These are phyloP conservation scores for Grosmannia clavigera DNA, from an alignment of 2,329 filamentous ascomycete species.

Conservation along the genomic window DNA sequence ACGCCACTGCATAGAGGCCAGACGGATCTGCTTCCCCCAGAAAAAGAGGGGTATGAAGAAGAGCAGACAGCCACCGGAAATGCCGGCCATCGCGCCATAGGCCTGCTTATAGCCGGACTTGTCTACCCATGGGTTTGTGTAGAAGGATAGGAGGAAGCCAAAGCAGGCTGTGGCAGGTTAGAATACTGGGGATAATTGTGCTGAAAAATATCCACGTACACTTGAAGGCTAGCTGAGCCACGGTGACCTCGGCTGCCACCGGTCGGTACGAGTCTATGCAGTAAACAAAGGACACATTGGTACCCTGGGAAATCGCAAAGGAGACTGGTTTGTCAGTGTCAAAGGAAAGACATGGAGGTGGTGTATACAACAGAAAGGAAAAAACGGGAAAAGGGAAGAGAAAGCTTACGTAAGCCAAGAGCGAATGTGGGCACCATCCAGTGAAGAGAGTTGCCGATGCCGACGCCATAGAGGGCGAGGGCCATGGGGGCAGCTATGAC, in stretches of 20 bases:
- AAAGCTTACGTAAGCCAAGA: constrained; percentile 30
- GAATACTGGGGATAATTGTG: too few species aligned
- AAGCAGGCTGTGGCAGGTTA: constrained; percentile 23
- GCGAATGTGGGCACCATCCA: constrained; percentile 46
- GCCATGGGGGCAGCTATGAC: constrained; percentile 35
- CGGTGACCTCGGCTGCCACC: constrained; percentile 40
- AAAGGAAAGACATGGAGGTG: neutral
- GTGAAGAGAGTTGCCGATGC: constrained; percentile 31
- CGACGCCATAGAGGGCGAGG: constrained; percentile 33
- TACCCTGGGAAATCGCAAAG: constrained; percentile 31
- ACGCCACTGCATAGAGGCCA: constrained; percentile 34
- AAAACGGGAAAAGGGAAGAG: neutral
- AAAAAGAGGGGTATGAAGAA: constrained; percentile 38
- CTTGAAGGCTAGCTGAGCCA: constrained; percentile 43
- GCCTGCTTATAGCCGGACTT: constrained; percentile 35
- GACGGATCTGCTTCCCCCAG: constrained; percentile 36
- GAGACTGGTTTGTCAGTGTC: constrained; percentile 22
- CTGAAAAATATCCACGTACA: constrained; percentile 9
- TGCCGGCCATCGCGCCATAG: constrained; percentile 46
- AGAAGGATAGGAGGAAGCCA: constrained; percentile 46
- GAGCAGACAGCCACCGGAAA: constrained; percentile 32
- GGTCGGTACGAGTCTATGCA: constrained; percentile 45
- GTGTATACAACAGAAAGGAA: too few species aligned
- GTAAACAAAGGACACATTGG: constrained; percentile 15
- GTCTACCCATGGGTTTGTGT: constrained; percentile 46